Conservation (phyloP, 2,329 filamentous ascomycete genomes). For the Fusarium buharicum region DNA sequence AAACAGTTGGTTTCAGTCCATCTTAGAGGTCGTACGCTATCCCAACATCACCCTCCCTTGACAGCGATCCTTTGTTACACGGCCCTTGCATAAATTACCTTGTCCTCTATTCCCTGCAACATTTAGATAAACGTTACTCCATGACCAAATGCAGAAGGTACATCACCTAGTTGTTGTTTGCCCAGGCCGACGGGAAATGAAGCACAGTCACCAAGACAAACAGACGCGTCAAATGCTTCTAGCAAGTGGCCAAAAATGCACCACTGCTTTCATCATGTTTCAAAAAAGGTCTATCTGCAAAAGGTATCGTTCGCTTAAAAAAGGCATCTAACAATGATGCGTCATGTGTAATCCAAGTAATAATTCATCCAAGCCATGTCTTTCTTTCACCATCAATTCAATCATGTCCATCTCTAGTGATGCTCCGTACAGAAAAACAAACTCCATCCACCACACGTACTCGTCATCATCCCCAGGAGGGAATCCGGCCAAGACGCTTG, state of each 20-base stretch:
- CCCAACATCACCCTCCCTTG: not conserved
- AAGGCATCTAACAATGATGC: conserved; percentile 20
- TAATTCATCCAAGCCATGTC: conserved; percentile 40
- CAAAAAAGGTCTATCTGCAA: conserved; percentile 27
- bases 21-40: not conserved
- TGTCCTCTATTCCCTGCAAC: not conserved
- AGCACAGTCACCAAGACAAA: conserved; percentile 1
- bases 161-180: no score
- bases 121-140: not conserved
- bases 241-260: conserved; percentile 5
- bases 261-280: conserved; percentile 16
- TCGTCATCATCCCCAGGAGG: conserved; percentile 17
- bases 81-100: conserved; percentile 15
- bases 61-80: not conserved
- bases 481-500: conserved; percentile 21
- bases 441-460: conserved; percentile 9
- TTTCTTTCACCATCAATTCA: conserved; percentile 26
- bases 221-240: not conserved
- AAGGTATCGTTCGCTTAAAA: conserved; percentile 42
- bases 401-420: conserved; percentile 37
- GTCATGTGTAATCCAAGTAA: conserved; percentile 25
- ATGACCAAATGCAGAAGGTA: not conserved
- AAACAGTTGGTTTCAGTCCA: no score
- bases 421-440: conserved; percentile 31
- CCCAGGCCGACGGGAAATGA: not conserved